These are phyloP conservation scores for Kregervanrija fluxuum DNA, from an alignment of 805 yeast genomes.

Conservation along the genomic window DNA sequence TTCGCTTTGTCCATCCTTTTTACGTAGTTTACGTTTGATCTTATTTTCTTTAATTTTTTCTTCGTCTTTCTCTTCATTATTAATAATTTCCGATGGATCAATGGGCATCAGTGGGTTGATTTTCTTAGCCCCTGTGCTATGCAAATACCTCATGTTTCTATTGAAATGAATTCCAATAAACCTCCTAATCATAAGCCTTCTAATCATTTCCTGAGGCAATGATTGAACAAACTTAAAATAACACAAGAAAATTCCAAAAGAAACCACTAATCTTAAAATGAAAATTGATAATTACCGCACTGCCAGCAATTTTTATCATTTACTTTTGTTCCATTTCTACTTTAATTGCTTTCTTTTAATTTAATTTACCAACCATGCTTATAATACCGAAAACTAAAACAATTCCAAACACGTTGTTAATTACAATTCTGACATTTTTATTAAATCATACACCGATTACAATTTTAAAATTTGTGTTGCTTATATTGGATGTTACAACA, in stretches of 20 bases:
- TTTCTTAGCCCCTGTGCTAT: neutral
- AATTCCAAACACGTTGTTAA: slow-evolving; percentile 1
- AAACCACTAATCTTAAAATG: too few relatives aligned
- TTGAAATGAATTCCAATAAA: neutral
- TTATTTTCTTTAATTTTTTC: too few relatives aligned
- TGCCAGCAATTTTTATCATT: too few relatives aligned
- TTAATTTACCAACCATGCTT: too few relatives aligned
- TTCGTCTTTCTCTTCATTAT: slow-evolving; percentile 25
- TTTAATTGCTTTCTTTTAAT: too few relatives aligned
- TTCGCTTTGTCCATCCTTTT: slow-evolving; percentile 16
- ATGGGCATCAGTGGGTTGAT: slow-evolving; percentile 36
- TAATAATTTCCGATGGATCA: slow-evolving; percentile 33
- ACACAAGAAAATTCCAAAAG: too few relatives aligned
- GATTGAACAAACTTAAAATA: too few relatives aligned
- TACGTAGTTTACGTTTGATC: neutral
- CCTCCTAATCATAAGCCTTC: too few relatives aligned
- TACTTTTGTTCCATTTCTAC: too few relatives aligned
- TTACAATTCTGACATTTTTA: slow-evolving; percentile 4
- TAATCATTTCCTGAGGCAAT: too few relatives aligned
- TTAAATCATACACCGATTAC: slow-evolving; percentile 14
- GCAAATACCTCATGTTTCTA: neutral
- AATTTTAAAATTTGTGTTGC: slow-evolving; percentile 28
- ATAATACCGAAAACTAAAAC: neutral
- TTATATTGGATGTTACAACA: slow-evolving; percentile 33
- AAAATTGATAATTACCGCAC: too few relatives aligned